Evolutionary conservation across 495 filamentous ascomycete species (phyloP).

Genomic region (Tuber melanosporum): DNA sequence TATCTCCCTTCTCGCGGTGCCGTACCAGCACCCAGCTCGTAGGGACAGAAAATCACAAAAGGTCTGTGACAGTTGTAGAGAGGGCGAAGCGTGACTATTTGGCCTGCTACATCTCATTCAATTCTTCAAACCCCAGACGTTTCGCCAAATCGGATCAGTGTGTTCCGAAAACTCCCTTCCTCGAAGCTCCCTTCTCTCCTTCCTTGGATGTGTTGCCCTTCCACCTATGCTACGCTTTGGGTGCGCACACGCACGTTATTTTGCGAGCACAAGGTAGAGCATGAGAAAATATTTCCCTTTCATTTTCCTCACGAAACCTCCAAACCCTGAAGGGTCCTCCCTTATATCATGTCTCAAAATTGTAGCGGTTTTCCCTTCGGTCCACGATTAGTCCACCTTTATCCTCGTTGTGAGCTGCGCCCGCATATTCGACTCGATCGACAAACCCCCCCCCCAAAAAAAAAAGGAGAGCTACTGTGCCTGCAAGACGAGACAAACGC

Average conservation of each 20-base stretch:
- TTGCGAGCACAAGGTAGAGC: background rate
- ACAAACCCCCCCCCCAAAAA: background rate
- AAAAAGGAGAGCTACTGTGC: background rate
- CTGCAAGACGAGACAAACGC: background rate
- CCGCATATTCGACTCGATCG: background rate
- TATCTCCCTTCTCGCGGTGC: background rate
- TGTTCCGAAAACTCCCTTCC: background rate
- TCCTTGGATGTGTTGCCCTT: background rate
- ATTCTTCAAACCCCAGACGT: background rate
- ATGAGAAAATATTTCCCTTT: background rate
- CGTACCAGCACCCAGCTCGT: background rate
- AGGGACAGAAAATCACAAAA: background rate
- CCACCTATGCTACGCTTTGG: background rate
- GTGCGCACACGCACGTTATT: background rate
- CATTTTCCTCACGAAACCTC: background rate
- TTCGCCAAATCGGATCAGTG: constrained; percentile 2
- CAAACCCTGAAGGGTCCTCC: background rate
- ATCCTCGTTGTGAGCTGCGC: background rate
- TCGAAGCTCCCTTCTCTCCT: background rate
- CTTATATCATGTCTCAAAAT: background rate
- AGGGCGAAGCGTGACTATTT: background rate
- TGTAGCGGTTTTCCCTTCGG: background rate
- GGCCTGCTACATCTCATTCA: background rate
- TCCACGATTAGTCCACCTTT: background rate
- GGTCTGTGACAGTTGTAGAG: background rate